Evolutionary conservation across 768 basidiomycete genomes (phyloP), one percentile per base, ranked within the genome.

Genomic region (Suillus cothurnatus): DNA sequence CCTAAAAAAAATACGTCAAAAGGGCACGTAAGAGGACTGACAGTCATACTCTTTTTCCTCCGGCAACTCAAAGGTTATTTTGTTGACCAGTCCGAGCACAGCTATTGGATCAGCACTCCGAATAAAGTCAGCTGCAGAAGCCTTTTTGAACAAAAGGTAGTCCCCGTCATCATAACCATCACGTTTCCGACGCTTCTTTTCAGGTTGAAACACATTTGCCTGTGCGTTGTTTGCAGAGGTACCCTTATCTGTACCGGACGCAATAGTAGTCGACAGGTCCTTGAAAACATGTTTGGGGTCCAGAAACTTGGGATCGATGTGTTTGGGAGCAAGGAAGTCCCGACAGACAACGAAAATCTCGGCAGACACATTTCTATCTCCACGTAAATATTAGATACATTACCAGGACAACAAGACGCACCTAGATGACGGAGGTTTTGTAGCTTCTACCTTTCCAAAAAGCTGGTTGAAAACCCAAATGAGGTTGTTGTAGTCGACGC

Each of bases 281-380:
- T 97, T 96, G 85, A 99, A 99, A 68, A 99, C 97, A 73, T 98
- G 94, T 74, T 89, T 94, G 4, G 97, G 94, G 75, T 98, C 96
- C 67, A 99, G 88, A 79, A 99, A 97, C 79, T 97, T 97, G 17
- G 97, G 95, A 73, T 99, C 97, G 71, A 99, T 97, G 71, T 91
- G 85, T 77, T 93, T 95, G 3, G 97, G 97, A 11, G 96, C 95
- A 64, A 94, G 85, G 80, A 94, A 99, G 64, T 93, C 94, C 64
- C 90, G 91, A 78, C 97, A 99, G 59, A 98, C 94, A 71, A 99
- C 97, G 83, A 99, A 99, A 74, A 99, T 99, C 79, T 99, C 97
- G 15, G 97, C 97, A 52, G 97, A 99, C 52, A 99, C 97, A 80
- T 97, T 98, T 81, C 96, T 96, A 45, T 41, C 61, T 45, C 47